These are phyloP conservation scores for Moricandia arvensis DNA, from an alignment of 345 rosid genomes.

Conservation along the genomic window DNA sequence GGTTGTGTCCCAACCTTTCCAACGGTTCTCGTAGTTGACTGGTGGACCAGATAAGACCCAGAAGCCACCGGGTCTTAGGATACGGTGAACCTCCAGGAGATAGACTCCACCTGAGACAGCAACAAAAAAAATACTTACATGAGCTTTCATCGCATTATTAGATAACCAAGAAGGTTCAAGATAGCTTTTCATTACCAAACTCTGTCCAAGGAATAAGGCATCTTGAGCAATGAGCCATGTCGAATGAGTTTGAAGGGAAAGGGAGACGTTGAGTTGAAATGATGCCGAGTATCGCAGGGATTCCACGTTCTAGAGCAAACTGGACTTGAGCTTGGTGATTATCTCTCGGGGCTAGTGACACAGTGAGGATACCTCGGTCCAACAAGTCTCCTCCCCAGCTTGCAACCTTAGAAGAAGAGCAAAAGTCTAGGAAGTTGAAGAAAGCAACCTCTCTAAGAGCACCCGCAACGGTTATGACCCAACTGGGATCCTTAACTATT, in stretches of 20 bases:
- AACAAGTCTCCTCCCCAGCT: conserved; percentile 99
- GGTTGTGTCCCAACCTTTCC: conserved; percentile 99
- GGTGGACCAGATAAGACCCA: conserved; percentile 99
- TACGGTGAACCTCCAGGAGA: conserved; percentile 84
- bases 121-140: not conserved
- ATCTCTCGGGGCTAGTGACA: conserved; percentile 97
- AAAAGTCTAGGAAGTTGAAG: not conserved
- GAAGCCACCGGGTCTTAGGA: conserved; percentile 97
- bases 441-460: not conserved
- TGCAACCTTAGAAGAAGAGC: conserved; percentile 64
- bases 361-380: conserved; percentile 81
- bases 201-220: conserved; percentile 99
- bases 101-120: conserved; percentile 78
- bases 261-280: conserved; percentile 96
- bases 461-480: no score
- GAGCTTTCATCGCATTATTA: not conserved
- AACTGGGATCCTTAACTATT: no score
- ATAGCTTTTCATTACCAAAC: conserved; percentile 55
- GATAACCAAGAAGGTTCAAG: not conserved
- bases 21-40: conserved; percentile 79
- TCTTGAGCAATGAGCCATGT: conserved; percentile 99
- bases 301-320: conserved; percentile 96
- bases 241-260: conserved; percentile 94
- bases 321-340: conserved; percentile 99
- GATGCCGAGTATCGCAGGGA: conserved; percentile 95